Percentiles rank a stretch among this genome's conserved stretches.
Conservation (phyloP, 331 rosid species). For the Erythrophleum ivorense region DNA sequence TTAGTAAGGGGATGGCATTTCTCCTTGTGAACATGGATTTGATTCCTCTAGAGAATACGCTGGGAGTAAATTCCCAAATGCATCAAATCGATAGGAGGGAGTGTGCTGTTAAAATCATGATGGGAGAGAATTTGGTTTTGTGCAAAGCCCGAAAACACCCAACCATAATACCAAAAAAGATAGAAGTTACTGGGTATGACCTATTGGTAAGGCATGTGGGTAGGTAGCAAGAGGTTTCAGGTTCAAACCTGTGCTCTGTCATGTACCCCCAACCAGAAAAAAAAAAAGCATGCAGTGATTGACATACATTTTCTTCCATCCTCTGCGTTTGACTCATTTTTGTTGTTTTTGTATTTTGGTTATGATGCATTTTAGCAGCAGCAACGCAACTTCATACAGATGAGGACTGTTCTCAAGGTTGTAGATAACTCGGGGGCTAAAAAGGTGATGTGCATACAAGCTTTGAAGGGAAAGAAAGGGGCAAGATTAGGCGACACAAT, state of each 20-base stretch:
- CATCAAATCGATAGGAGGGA: neutral
- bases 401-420: conserved; percentile 92
- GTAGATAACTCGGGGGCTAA: conserved; percentile 85
- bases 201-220: neutral
- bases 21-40: neutral
- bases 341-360: neutral
- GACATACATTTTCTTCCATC: neutral
- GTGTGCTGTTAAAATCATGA: no score
- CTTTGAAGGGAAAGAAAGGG: conserved; percentile 83
- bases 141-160: neutral
- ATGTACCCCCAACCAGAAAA: neutral
- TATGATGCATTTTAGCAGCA: conserved; percentile 51
- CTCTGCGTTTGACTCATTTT: neutral
- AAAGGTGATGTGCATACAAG: conserved; percentile 91
- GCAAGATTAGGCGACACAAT: conserved; percentile 89
- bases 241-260: neutral
- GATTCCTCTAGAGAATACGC: neutral
- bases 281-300: neutral
- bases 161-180: neutral
- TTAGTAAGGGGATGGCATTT: neutral
- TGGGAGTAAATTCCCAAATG: neutral
- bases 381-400: conserved; percentile 80
- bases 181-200: neutral
- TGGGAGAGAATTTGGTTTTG: no score
- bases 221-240: neutral